Conservation (phyloP, 495 filamentous ascomycete species). For the Hypoxylon perforatum region DNA sequence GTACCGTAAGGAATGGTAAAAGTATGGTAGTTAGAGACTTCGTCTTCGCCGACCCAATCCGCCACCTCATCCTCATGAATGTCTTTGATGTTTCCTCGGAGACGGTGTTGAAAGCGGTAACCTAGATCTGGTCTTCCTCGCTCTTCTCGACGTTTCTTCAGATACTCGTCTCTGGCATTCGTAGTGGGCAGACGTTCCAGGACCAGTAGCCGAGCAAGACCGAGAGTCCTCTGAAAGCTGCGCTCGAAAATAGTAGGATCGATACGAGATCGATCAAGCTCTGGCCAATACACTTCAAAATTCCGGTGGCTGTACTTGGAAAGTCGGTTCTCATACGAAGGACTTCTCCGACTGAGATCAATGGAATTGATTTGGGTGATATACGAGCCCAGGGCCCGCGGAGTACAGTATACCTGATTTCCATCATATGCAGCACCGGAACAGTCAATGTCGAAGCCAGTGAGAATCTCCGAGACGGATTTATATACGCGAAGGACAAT, state of each 20-base stretch:
- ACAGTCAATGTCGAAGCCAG: conserved; percentile 87
- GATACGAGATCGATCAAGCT: conserved; percentile 74
- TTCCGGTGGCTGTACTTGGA: conserved; percentile 86
- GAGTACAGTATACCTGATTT: conserved; percentile 76
- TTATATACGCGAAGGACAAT: conserved; percentile 88
- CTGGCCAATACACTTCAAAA: conserved; percentile 82
- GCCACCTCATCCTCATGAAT: conserved; percentile 78
- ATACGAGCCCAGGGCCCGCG: conserved; percentile 76
- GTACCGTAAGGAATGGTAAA: conserved; percentile 82
- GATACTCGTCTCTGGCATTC: conserved; percentile 72
- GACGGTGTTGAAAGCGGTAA: conserved; percentile 43
- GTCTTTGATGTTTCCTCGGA: conserved; percentile 75
- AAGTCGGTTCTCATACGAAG: conserved; percentile 87
- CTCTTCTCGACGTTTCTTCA: conserved; percentile 72
- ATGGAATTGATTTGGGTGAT: conserved; percentile 84
- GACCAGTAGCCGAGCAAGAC: conserved; percentile 83
- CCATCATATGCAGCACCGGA: conserved; percentile 84
- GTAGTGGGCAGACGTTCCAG: conserved; percentile 77
- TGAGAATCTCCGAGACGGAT: conserved; percentile 81
- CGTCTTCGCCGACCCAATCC: conserved; percentile 80
- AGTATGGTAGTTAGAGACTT: conserved; percentile 80
- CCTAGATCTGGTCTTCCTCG: conserved; percentile 67
- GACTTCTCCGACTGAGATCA: conserved; percentile 80
- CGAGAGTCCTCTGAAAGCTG: conserved; percentile 76
- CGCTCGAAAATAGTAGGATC: conserved; percentile 88